Conservation (phyloP, 2,329 filamentous ascomycete species). For the Stachybotrys echinatus region DNA sequence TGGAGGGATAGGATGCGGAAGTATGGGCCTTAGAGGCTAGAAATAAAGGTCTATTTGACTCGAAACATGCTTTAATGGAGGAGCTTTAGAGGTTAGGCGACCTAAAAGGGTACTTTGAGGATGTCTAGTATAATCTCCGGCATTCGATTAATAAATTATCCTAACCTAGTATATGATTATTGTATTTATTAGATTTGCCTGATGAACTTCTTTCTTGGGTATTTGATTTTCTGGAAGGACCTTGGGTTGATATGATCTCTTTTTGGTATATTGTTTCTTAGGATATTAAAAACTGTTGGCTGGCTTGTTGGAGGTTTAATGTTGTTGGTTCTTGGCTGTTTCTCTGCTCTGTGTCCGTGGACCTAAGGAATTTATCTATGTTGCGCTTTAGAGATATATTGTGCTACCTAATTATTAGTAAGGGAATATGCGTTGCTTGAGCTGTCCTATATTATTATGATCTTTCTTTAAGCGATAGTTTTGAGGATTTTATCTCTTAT, state of each 20-base stretch:
- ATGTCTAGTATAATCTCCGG: background rate
- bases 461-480: slow-evolving; percentile 1
- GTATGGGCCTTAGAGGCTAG: background rate
- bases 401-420: background rate
- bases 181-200: background rate
- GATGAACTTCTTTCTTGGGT: background rate
- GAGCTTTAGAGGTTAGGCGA: background rate
- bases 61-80: background rate
- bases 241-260: background rate
- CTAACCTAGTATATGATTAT: background rate
- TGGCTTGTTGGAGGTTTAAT: background rate
- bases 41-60: background rate
- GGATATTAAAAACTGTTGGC: slow-evolving; percentile 1
- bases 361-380: background rate
- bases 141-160: background rate
- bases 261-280: background rate
- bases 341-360: slow-evolving; percentile 1
- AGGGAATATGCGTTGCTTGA: slow-evolving; percentile 1
- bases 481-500: slow-evolving; percentile 1
- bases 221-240: background rate
- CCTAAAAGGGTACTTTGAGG: background rate
- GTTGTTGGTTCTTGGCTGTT: background rate
- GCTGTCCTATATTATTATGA: background rate
- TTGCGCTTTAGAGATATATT: slow-evolving; percentile 1
- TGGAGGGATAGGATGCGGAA: background rate